Percentiles rank a stretch among this genome's conserved stretches.
Conservation (phyloP, 345 rosid genomes). For the Dovyalis caffra region DNA sequence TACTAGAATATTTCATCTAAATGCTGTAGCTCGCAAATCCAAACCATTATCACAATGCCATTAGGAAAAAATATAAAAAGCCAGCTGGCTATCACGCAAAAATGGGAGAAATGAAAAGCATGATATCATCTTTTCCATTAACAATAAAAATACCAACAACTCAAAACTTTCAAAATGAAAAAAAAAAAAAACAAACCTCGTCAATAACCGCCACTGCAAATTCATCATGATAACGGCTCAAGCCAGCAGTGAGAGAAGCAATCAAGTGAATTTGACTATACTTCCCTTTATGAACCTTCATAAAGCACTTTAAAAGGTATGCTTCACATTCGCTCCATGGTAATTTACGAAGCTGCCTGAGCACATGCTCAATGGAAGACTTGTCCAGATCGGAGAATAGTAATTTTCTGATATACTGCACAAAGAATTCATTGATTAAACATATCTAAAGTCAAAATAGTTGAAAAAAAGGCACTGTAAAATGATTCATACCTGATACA, state of each 20-base stretch:
- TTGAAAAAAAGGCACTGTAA: neutral
- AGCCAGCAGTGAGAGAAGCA: slow-evolving; percentile 97
- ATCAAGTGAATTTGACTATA: slow-evolving; percentile 96
- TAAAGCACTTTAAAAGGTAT: slow-evolving; percentile 90
- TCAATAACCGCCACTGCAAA: slow-evolving; percentile 97
- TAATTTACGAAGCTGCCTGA: slow-evolving; percentile 95
- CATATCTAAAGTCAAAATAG: neutral
- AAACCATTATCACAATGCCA: neutral
- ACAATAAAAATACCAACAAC: neutral
- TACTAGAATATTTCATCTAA: neutral
- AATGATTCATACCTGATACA: slow-evolving; percentile 66
- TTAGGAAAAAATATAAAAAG: neutral
- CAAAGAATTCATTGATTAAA: neutral
- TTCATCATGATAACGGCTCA: slow-evolving; percentile 97
- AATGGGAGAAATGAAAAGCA: neutral
- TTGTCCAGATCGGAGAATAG: slow-evolving; percentile 95
- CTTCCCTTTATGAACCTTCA: slow-evolving; percentile 97
- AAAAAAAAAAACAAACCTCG: slow-evolving; percentile 60
- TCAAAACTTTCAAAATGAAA: slow-evolving; percentile 4
- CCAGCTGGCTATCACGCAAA: neutral
- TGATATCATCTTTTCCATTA: neutral
- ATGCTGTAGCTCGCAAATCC: neutral
- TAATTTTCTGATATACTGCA: slow-evolving; percentile 91
- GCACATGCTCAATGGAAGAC: slow-evolving; percentile 81
- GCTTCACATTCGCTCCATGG: slow-evolving; percentile 96